Percentiles rank a stretch among this genome's conserved stretches.
These are phyloP conservation scores for Chloris gayana DNA, from an alignment of 176 grass and related monocot species.

Conservation along the genomic window DNA sequence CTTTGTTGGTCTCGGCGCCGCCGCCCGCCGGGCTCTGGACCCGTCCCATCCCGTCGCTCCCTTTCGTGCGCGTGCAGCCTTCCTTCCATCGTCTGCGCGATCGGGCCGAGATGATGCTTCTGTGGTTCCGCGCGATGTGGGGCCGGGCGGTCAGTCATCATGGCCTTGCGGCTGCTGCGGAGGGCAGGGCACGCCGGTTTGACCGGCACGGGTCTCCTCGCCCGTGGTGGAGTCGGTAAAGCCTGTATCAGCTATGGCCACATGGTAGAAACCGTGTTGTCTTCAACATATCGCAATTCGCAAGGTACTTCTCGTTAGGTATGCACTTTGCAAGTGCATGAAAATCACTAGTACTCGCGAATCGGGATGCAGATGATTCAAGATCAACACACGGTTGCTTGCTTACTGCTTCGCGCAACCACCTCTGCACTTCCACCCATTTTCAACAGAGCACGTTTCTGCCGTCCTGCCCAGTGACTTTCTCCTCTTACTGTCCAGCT, in stretches of 20 bases:
- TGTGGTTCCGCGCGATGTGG: not conserved
- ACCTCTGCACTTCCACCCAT: not conserved
- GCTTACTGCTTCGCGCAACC: not conserved
- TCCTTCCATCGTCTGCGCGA: not conserved
- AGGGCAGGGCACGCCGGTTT: constrained; percentile 16
- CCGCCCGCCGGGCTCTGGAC: not conserved
- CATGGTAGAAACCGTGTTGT: not conserved
- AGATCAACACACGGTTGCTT: too few species aligned
- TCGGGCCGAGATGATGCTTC: not conserved
- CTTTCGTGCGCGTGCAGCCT: not conserved
- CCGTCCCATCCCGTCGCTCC: not conserved
- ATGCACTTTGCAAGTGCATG: not conserved
- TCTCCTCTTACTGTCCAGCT: not conserved
- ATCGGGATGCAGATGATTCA: too few species aligned
- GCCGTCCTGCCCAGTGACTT: not conserved
- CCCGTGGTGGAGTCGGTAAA: not conserved
- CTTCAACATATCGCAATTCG: too few species aligned
- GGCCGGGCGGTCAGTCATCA: not conserved
- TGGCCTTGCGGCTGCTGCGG: not conserved
- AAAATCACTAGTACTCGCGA: not conserved
- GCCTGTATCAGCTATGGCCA: not conserved
- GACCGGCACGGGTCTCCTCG: constrained; percentile 12
- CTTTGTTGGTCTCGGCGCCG: constrained; percentile 24
- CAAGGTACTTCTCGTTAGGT: not conserved
- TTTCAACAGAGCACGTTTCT: not conserved